phyloP scores from a whole-genome alignment of 257 asterid genomes.

The Solanum pimpinellifolium region DNA sequence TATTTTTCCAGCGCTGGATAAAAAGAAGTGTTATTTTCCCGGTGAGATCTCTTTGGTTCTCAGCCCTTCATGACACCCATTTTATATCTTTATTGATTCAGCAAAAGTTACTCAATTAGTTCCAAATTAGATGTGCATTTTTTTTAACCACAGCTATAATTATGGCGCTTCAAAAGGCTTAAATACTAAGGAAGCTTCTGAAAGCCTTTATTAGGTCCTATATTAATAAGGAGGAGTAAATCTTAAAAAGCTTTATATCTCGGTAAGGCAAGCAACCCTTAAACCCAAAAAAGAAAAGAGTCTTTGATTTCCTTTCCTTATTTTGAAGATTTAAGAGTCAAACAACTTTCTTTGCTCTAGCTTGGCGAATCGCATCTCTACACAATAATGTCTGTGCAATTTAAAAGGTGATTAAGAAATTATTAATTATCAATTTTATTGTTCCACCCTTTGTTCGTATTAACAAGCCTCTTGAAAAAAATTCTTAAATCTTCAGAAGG shows the following conservation, averaged over 20 bases:
- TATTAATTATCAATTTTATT: too few species aligned
- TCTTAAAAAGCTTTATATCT: not conserved
- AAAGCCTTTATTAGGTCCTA: not conserved
- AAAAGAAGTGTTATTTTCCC: too few species aligned
- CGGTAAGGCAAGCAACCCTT: not conserved
- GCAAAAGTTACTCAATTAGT: too few species aligned
- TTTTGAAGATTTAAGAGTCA: not conserved
- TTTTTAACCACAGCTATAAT: too few species aligned
- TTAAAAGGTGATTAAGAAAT: not conserved
- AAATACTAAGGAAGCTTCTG: not conserved
- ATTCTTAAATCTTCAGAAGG: not conserved
- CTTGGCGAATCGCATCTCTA: not conserved
- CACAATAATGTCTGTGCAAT: rapidly evolving
- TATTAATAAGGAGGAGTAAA: not conserved
- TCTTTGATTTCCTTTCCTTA: not conserved
- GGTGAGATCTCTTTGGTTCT: not conserved
- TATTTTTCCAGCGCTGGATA: not conserved
- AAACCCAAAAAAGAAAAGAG: not conserved
- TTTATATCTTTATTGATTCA: too few species aligned
- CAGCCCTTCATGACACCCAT: not conserved
- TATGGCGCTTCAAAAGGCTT: not conserved
- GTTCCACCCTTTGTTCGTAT: not conserved
- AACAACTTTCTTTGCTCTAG: not conserved
- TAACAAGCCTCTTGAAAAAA: not conserved
- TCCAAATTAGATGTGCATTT: not conserved